These are phyloP conservation scores for Penicillium janthinellum DNA, from an alignment of 2,329 filamentous ascomycete genomes.

Conservation along the genomic window DNA sequence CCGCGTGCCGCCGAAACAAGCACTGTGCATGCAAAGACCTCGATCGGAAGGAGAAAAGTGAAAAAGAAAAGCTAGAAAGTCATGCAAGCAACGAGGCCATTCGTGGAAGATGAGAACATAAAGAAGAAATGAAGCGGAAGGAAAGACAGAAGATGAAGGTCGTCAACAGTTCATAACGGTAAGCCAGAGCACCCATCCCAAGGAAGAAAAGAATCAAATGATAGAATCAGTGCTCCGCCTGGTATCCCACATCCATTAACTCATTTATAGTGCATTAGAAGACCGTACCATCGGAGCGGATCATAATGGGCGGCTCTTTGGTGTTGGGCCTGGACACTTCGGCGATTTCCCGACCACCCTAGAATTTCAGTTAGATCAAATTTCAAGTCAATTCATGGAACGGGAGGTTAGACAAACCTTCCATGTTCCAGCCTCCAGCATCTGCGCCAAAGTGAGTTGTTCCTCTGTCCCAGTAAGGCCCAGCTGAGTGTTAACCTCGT, in stretches of 20 bases:
- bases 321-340: conserved; percentile 95
- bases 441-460: conserved; percentile 75
- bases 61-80: conserved; percentile 4
- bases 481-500: conserved; percentile 68
- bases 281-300: conserved; percentile 93
- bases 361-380: conserved; percentile 26
- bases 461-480: conserved; percentile 67
- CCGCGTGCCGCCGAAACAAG: conserved; percentile 6
- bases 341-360: conserved; percentile 92
- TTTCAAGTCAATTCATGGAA: not conserved
- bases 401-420: conserved; percentile 66
- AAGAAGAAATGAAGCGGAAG: not conserved
- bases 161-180: conserved; percentile 39
- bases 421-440: conserved; percentile 96
- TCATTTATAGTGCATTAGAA: conserved; percentile 61
- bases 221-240: conserved; percentile 23
- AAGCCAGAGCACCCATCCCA: conserved; percentile 22
- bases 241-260: conserved; percentile 32
- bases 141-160: conserved; percentile 6
- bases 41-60: conserved; percentile 12
- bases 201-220: conserved; percentile 1
- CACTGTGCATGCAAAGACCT: conserved; percentile 21
- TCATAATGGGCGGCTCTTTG: conserved; percentile 93
- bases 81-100: conserved; percentile 5
- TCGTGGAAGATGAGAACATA: not conserved